Base-by-base conservation (phyloP, 169 alveolate genomes). In the Haemoproteus tartakovskyi region DNA sequence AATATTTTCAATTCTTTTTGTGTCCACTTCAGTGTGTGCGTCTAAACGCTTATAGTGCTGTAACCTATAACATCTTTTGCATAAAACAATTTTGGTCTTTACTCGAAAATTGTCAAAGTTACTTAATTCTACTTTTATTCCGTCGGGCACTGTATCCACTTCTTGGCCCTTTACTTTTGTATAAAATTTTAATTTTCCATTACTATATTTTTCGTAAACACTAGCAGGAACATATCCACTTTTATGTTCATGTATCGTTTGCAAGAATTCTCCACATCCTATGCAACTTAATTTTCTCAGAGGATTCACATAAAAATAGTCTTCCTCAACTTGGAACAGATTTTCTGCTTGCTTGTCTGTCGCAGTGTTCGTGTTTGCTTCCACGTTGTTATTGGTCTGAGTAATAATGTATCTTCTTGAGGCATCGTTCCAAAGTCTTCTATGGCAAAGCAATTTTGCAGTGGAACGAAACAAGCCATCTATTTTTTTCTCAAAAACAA, bases 221-320 rank as follows among this genome's bases (percentile, higher is more conserved):
- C 18, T 45, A 74, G 12, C 43, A 24, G 84, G 84, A 36, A 88
- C 87, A 56, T 62, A 88, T 19, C 93, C 93, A 4, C 87, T 86
- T 62, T 88, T 85, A 50, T 40, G 81, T 36, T 63, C 80, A 38
- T 85, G 84, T 18, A 60, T 56, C 0, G 91, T 50, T 79, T 88
- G 93, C 50, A 88, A 64, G 26, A 62, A 67, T 4, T 89, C 88
- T 2, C 93, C 93, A 56, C 93, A 88, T 11, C 93, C 93, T 52
- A 88, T 86, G 36, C 84, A 74, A 12, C 43, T 74, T 9, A 74
- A 27, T 46, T 57, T 54, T 50, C 84, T 56, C 18, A 74, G 46
- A 2, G 84, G 84, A 40, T 74, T 74, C n/a, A 59, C 24, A 40
- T 74, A 74, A 41, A 74, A 74, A 4, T 43, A 50, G 48, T 74